Evolutionary conservation across 1,139 yeast species (phyloP).

Genomic region (Yamadazyma sp.): DNA sequence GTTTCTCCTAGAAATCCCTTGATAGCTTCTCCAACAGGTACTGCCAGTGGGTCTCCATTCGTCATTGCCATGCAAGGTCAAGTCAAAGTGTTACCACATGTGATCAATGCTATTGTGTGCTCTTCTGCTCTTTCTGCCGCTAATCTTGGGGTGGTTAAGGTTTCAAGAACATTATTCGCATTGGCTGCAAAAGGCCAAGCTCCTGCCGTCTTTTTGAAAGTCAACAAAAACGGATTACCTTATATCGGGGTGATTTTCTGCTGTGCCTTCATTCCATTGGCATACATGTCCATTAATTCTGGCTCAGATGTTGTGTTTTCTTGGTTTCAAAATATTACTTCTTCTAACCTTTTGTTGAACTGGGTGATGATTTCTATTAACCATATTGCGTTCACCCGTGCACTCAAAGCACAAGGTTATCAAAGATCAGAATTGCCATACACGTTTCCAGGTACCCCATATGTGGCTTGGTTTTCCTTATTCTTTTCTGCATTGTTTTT

Average conservation of each 20-base stretch:
- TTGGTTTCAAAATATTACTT: conserved; percentile 66
- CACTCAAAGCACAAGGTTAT: conserved; percentile 31
- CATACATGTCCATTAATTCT: conserved; percentile 55
- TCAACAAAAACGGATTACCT: conserved; percentile 59
- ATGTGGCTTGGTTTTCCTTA: conserved; percentile 37
- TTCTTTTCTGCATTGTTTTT: conserved; percentile 30
- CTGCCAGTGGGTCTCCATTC: conserved; percentile 40
- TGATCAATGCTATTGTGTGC: conserved; percentile 53
- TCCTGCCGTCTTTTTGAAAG: conserved; percentile 45
- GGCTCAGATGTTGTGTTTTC: conserved; percentile 51
- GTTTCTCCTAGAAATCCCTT: conserved; percentile 39
- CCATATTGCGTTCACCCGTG: conserved; percentile 36
- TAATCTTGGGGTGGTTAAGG: conserved; percentile 52
- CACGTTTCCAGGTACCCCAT: conserved; percentile 23
- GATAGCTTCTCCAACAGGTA: conserved; percentile 29
- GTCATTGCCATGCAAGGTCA: conserved; percentile 42
- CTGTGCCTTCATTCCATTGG: conserved; percentile 54
- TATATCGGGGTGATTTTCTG: conserved; percentile 49
- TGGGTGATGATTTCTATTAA: conserved; percentile 42
- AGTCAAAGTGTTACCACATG: conserved; percentile 40
- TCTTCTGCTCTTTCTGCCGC: conserved; percentile 53
- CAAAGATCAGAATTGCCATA: conserved; percentile 39
- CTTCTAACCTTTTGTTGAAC: conserved; percentile 55
- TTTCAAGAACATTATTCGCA: conserved; percentile 53
- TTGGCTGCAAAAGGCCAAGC: conserved; percentile 48